Evolutionary conservation across 2,329 filamentous ascomycete genomes (phyloP), one percentile per base, ranked within the genome.

Genomic region (Sporothrix mexicana): DNA sequence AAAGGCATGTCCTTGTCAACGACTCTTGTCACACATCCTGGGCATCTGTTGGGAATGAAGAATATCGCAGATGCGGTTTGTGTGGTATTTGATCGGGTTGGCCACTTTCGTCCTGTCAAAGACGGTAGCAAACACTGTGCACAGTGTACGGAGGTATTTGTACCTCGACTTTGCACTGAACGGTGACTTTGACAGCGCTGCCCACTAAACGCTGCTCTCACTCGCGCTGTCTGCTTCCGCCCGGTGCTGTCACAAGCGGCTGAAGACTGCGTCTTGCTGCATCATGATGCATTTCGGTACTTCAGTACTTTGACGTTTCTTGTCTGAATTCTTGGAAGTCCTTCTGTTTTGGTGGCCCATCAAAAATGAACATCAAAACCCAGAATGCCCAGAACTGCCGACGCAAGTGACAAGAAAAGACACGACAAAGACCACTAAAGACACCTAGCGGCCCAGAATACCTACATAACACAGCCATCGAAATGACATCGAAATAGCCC

Each of bases 401-500:
- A 20, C 51, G 23, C 20, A 55, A 55, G 25, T 55, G 30, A 36
- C 30, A 36, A 36, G 30, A 36, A 36, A 36, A 36, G 30, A 36
- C 30, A 36, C 30, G 30, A 36, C n/a, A 36, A 36, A 36, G 30
- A 36, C 30, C 30, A 55, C 51, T 20, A 23, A 55, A 20, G 8
- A 51, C n/a, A 51, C 13, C 3, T 2, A 15, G 10, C 5, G 30
- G 30, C 12, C 12, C 23, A 57, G 53, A 74, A 36, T 36, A 36
- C 30, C 30, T 36, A 4, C 30, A 36, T 72, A 67, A 61, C 51
- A 68, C 66, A 6, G 70, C 51, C 67, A 45, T 1, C 49, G 15
- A 25, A 36, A 30, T 36, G 70, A 43, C 67, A 45, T 1, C 49
- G 15, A 25, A 36, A 30, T 36, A 62, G 57, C 73, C 67, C 73